Conservation (phyloP, 148 eudicot species). For the Polygonum aviculare region DNA sequence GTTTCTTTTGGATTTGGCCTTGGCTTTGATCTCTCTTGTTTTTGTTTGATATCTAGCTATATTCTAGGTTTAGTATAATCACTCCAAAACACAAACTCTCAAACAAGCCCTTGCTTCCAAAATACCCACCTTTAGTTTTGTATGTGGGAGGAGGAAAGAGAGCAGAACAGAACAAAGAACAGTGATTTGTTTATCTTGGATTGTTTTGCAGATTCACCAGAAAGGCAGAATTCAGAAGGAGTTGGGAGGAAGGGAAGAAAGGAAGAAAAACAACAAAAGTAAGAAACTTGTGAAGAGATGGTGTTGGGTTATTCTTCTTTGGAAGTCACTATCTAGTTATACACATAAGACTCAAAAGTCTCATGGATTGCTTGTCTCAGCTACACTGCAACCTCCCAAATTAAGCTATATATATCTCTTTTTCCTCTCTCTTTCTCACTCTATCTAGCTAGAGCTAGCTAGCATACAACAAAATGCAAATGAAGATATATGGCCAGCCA, state of each 20-base stretch:
- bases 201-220: slow-evolving; percentile 2
- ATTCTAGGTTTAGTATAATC: background rate
- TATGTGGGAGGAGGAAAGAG: background rate
- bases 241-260: background rate
- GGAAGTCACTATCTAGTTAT: slow-evolving; percentile 31
- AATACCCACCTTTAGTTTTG: background rate
- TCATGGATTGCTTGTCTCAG: slow-evolving; percentile 38
- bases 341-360: slow-evolving; percentile 9
- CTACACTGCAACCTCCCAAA: slow-evolving; percentile 15
- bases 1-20: slow-evolving; percentile 6
- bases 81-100: background rate
- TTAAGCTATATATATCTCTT: slow-evolving; percentile 9
- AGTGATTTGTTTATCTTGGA: background rate
- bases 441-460: background rate
- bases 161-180: background rate
- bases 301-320: slow-evolving; percentile 23
- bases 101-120: background rate
- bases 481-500: slow-evolving; percentile 12
- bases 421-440: background rate
- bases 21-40: slow-evolving; percentile 13
- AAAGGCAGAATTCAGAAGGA: background rate
- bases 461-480: slow-evolving; percentile 10
- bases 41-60: slow-evolving; percentile 23
- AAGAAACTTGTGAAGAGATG: slow-evolving; percentile 30
- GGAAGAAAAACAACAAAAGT: background rate